A percentile compares a stretch with the other conserved stretches of the same genome.
Evolutionary conservation across 345 rosid species (phyloP).

Genomic region (Mercurialis annua): DNA sequence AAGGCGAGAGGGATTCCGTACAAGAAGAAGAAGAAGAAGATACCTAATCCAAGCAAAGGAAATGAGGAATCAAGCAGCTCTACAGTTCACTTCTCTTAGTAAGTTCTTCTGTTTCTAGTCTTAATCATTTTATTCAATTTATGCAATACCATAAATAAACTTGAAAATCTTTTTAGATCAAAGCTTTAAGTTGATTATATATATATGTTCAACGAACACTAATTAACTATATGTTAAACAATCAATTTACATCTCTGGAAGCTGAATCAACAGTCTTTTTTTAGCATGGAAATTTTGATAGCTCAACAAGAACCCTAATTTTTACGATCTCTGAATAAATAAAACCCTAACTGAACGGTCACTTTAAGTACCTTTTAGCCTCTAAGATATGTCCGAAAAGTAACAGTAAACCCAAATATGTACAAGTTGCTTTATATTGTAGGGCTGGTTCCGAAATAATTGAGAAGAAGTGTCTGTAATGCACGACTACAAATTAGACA

Average conservation of each 20-base stretch:
- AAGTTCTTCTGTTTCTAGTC: not conserved
- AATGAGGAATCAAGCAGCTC: constrained; percentile 41
- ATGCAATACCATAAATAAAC: not conserved
- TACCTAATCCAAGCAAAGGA: constrained; percentile 28
- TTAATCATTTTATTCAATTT: not conserved
- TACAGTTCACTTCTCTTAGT: constrained; percentile 41
- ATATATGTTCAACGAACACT: too few relatives aligned
- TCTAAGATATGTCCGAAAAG: not conserved
- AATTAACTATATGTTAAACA: too few relatives aligned
- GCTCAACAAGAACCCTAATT: constrained; percentile 7
- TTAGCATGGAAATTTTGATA: not conserved
- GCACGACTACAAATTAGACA: not conserved
- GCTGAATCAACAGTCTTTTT: not conserved
- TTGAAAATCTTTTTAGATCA: too few relatives aligned
- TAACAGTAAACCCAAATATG: not conserved
- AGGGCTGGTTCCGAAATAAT: not conserved
- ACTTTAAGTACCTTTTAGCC: not conserved
- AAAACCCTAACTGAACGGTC: not conserved
- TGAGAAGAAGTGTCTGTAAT: not conserved
- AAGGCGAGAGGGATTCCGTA: constrained; percentile 85
- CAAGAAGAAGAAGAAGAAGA: constrained; percentile 82
- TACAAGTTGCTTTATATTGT: not conserved
- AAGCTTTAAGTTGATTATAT: too few relatives aligned
- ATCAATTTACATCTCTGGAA: too few relatives aligned
- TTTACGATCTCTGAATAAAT: not conserved